Base-by-base conservation (phyloP, 2,329 filamentous ascomycete genomes). In the Tolypocladium paradoxum region DNA sequence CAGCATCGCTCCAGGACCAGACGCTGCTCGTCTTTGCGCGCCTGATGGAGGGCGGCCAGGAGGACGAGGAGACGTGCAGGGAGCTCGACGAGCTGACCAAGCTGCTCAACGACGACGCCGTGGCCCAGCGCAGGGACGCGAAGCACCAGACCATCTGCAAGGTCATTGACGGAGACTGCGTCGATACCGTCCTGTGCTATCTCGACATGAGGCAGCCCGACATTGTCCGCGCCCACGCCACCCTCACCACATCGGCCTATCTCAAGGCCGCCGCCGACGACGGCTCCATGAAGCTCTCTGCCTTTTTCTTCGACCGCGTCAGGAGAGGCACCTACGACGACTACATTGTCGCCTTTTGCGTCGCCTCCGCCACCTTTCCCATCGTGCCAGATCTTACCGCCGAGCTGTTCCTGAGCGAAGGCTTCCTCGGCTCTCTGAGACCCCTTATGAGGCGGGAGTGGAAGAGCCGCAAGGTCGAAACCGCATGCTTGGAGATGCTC, bases 341-440 rank as follows among this genome's bases (percentile, higher is more conserved):
- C 68, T 82, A 95, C 59, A 89, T 96, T 52, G 77, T 93, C 49
- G 91, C 91, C 6, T 97, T 96, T 67, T 97, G 91, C 51, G 90
- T 91, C n/a, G 90, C 90, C 6, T 83, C 90, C 2, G 83, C 85
- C 24, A 82, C 95, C 9, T 99, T 99, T 65, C 91, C 93, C 1
- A 80, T 99, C 51, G 83, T 88, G 2, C 87, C 90, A 3, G 80
- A 85, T 53, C 79, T 88, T 45, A 88, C 85, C 2, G 78, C 88
- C 3, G 77, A 83, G 55, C 76, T 97, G 37, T 96, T 99, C 67
- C 79, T 97, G 53, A 90, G 84, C 36, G 89, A 96, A 59, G 89
- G 89, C 3, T 97, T 99, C 63, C 75, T 96, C 47, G 76, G 83
- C 54, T 85, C 82, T 53, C 78, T 97, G 7, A 84, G 87, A 18